Evolutionary conservation across 768 basidiomycete species (phyloP).

Genomic region (Coprinopsis sp.): DNA sequence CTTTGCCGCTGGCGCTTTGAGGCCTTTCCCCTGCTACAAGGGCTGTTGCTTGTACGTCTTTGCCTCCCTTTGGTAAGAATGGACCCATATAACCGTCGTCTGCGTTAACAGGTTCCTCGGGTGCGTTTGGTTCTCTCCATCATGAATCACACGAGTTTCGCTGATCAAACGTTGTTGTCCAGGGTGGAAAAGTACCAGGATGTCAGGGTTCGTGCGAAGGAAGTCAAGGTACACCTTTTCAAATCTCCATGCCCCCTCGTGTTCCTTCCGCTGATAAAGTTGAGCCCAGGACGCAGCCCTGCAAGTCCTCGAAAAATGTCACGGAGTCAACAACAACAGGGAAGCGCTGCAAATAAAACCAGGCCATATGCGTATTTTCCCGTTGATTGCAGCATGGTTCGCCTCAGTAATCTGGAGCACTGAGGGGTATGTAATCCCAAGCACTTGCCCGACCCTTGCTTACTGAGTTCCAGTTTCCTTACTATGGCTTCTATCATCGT

Average conservation of each 20-base stretch:
- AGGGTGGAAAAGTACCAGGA: conserved; percentile 3
- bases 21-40: conserved; percentile 2
- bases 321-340: neutral
- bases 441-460: no score
- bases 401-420: no score
- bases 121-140: neutral
- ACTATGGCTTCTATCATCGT: no score
- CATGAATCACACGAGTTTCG: neutral
- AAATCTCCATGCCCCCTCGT: neutral
- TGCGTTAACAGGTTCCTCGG: neutral
- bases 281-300: conserved; percentile 1
- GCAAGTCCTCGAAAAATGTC: neutral
- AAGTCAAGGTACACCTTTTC: conserved; percentile 5
- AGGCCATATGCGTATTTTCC: no score
- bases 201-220: conserved; percentile 6
- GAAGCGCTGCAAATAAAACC: no score
- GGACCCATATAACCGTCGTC: no score
- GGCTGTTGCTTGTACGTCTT: conserved; percentile 4
- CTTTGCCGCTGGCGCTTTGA: neutral
- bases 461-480: no score
- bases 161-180: neutral
- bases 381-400: no score
- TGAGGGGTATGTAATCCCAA: no score
- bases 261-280: neutral
- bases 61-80: neutral